Evolutionary conservation across 164 flowering plant genomes (phyloP).

Genomic region (Sedum album): DNA sequence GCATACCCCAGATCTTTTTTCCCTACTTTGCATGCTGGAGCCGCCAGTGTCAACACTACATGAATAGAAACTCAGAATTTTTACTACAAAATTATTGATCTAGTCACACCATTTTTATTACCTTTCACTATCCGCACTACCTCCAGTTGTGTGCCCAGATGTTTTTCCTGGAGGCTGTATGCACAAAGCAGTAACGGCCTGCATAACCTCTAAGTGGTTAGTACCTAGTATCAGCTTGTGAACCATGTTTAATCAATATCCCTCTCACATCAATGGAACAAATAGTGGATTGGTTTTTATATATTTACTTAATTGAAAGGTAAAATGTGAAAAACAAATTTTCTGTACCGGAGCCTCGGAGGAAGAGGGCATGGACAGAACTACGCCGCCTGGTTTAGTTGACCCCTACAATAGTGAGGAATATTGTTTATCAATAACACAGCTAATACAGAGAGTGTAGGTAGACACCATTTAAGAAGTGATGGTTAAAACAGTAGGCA

Average conservation of each 20-base stretch:
- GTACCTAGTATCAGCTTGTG: no score
- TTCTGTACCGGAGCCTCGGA: conserved; percentile 22
- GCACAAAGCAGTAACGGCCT: conserved; percentile 20
- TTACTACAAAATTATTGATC: no score
- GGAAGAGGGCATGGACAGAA: conserved; percentile 35
- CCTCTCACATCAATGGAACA: not conserved
- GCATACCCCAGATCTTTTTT: conserved; percentile 45
- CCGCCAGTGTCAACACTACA: conserved; percentile 54
- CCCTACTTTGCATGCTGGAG: conserved; percentile 73
- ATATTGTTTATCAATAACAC: not conserved
- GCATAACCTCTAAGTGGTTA: no score
- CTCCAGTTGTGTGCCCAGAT: conserved; percentile 40
- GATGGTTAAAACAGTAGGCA: not conserved
- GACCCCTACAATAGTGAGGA: conserved; percentile 30
- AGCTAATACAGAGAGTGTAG: not conserved
- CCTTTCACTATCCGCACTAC: conserved; percentile 22
- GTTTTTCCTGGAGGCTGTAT: conserved; percentile 60
- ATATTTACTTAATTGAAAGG: no score
- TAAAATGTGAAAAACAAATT: not conserved
- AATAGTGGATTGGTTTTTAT: not conserved
- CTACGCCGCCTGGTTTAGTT: conserved; percentile 34
- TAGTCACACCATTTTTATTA: no score
- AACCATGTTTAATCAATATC: no score
- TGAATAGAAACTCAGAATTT: no score
- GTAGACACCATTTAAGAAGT: not conserved